Evolutionary conservation across 768 basidiomycete genomes (phyloP).

Genomic region (Leccinellum albellum): DNA sequence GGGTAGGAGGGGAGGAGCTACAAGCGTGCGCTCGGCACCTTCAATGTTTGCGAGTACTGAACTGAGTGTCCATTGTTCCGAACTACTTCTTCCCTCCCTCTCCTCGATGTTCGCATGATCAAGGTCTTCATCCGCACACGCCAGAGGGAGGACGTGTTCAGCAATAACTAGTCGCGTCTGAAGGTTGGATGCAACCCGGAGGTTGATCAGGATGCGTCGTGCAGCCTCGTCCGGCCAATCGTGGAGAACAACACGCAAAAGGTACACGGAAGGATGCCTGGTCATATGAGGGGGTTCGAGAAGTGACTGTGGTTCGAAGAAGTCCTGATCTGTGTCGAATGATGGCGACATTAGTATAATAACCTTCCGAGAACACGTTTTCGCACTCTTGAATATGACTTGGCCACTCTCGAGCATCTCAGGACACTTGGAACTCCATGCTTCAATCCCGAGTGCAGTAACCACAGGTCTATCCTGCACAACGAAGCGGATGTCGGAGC

Average conservation of each 20-base stretch:
- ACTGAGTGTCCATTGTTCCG: slow-evolving; percentile 26
- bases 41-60: slow-evolving; percentile 40
- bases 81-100: background rate
- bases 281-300: slow-evolving; percentile 29
- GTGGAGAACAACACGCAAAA: slow-evolving; percentile 69
- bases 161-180: slow-evolving; percentile 64
- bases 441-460: slow-evolving; percentile 49
- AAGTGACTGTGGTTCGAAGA: slow-evolving; percentile 59
- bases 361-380: background rate
- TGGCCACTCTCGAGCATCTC: slow-evolving; percentile 52
- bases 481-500: slow-evolving; percentile 43
- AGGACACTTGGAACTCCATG: slow-evolving; percentile 58
- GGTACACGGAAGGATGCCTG: slow-evolving; percentile 55
- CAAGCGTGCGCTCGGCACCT: slow-evolving; percentile 51
- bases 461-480: slow-evolving; percentile 60
- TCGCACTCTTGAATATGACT: slow-evolving; percentile 49
- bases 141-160: slow-evolving; percentile 67
- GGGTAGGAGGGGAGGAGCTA: slow-evolving; percentile 59
- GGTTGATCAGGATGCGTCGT: slow-evolving; percentile 40
- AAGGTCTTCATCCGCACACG: slow-evolving; percentile 51
- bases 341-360: background rate
- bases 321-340: slow-evolving; percentile 56
- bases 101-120: slow-evolving; percentile 4
- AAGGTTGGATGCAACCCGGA: slow-evolving; percentile 35
- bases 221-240: slow-evolving; percentile 72